These are phyloP conservation scores for Coleophoma eucalyptorum DNA, from an alignment of 2,329 filamentous ascomycete genomes.

Conservation along the genomic window DNA sequence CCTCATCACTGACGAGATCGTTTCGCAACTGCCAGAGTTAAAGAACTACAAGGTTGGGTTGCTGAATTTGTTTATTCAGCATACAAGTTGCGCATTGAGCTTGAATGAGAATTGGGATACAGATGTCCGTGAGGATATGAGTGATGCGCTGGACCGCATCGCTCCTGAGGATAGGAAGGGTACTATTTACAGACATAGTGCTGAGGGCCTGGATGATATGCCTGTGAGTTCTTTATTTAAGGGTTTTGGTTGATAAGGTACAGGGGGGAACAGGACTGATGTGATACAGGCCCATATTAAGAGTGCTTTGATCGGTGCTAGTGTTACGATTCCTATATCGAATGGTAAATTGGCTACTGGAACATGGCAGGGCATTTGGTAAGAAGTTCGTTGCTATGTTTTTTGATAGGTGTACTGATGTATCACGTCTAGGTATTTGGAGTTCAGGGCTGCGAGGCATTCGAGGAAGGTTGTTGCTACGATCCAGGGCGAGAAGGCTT, in stretches of 20 bases:
- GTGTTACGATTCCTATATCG: slow-evolving; percentile 84
- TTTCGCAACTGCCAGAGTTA: slow-evolving; percentile 73
- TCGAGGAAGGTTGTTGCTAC: slow-evolving; percentile 83
- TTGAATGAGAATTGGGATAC: slow-evolving; percentile 89
- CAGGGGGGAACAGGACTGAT: neutral
- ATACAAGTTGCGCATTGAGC: slow-evolving; percentile 86
- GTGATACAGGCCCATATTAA: slow-evolving; percentile 80
- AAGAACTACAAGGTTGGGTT: slow-evolving; percentile 79
- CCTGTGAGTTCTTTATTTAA: slow-evolving; percentile 51
- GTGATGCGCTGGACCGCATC: slow-evolving; percentile 85
- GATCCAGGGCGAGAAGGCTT: slow-evolving; percentile 78
- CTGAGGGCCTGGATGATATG: slow-evolving; percentile 92
- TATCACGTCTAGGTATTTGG: slow-evolving; percentile 54
- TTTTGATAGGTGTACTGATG: too few species aligned
- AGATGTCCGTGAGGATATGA: slow-evolving; percentile 87
- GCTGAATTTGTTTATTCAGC: slow-evolving; percentile 88
- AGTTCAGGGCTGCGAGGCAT: slow-evolving; percentile 78
- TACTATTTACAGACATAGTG: slow-evolving; percentile 78
- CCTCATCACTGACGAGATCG: slow-evolving; percentile 77
- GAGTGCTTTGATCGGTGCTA: slow-evolving; percentile 82
- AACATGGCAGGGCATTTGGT: slow-evolving; percentile 85
- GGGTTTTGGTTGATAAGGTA: neutral
- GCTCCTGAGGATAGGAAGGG: slow-evolving; percentile 78
- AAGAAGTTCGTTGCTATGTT: too few species aligned
- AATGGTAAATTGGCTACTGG: slow-evolving; percentile 72